Conservation (phyloP, 495 filamentous ascomycete species). For the Aspergillus ostianus region DNA sequence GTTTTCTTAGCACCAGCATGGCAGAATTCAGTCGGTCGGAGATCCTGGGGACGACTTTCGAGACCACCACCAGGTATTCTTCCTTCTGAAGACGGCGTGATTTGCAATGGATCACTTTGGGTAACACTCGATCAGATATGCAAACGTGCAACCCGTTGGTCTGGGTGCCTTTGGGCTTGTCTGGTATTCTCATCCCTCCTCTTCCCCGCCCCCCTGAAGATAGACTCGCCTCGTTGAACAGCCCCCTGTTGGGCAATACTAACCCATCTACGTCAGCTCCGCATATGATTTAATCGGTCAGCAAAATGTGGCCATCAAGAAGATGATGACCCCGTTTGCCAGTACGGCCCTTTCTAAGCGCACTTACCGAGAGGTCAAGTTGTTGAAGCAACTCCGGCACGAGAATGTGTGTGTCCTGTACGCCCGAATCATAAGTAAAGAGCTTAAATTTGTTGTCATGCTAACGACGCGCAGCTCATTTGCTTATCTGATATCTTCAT, state of each 20-base stretch:
- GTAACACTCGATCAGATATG: slow-evolving; percentile 64
- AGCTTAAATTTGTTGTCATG: slow-evolving; percentile 1
- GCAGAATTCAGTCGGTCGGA: slow-evolving; percentile 92
- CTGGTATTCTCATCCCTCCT: slow-evolving; percentile 59
- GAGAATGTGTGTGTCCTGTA: slow-evolving; percentile 68
- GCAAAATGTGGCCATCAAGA: slow-evolving; percentile 95
- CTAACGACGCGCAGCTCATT: slow-evolving; percentile 67
- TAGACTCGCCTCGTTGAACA: not conserved
- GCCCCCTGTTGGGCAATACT: not conserved
- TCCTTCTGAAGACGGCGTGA: not conserved
- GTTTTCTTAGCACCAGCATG: not conserved
- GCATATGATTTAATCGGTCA: slow-evolving; percentile 93
- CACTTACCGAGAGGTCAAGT: slow-evolving; percentile 94
- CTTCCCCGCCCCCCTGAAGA: not conserved
- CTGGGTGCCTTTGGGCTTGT: slow-evolving; percentile 98
- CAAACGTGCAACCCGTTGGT: slow-evolving; percentile 94
- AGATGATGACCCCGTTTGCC: slow-evolving; percentile 99
- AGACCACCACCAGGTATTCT: slow-evolving; percentile 92
- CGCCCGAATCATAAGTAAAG: not conserved
- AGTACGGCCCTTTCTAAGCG: slow-evolving; percentile 93
- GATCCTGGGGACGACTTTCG: slow-evolving; percentile 98
- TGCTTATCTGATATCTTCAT: slow-evolving; percentile 99
- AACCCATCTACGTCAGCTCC: slow-evolving; percentile 56
- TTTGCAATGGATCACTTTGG: not conserved
- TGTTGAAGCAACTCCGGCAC: slow-evolving; percentile 92